phyloP scores from a whole-genome alignment of 129 eudicot species.

The Flaveria bidentis region DNA sequence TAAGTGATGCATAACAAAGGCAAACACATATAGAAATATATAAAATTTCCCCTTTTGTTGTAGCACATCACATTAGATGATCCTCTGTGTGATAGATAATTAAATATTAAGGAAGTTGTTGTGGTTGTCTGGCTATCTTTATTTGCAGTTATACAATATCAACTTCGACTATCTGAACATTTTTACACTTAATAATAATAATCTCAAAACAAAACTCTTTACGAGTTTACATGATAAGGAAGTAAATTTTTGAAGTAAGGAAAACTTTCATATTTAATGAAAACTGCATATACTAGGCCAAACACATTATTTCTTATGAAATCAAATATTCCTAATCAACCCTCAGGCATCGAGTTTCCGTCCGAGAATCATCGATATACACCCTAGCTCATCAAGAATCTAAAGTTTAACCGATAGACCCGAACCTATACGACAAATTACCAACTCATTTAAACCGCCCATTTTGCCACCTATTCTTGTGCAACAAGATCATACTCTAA shows the following conservation, averaged over 20 bases:
- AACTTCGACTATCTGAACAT: background rate
- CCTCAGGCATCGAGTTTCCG: no score
- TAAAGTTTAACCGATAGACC: background rate
- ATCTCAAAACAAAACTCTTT: background rate
- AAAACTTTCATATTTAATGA: no score
- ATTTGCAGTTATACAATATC: background rate
- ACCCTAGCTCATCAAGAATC: no score
- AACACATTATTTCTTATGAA: background rate
- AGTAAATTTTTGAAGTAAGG: no score
- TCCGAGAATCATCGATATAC: no score
- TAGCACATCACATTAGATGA: no score
- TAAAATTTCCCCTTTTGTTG: no score
- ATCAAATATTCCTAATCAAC: no score
- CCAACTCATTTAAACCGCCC: background rate
- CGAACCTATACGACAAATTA: background rate
- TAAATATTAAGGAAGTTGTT: background rate
- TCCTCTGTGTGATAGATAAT: background rate
- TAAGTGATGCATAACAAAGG: no score
- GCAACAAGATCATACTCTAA: constrained; percentile 1
- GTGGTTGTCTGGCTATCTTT: background rate
- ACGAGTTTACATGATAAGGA: no score
- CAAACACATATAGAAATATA: no score
- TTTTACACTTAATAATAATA: background rate
- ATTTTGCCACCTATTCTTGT: background rate
- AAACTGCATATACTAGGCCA: background rate